phyloP scores from a whole-genome alignment of 371 early-diverging fungal genomes.

The Amoeboaphelidium protococcarum region DNA sequence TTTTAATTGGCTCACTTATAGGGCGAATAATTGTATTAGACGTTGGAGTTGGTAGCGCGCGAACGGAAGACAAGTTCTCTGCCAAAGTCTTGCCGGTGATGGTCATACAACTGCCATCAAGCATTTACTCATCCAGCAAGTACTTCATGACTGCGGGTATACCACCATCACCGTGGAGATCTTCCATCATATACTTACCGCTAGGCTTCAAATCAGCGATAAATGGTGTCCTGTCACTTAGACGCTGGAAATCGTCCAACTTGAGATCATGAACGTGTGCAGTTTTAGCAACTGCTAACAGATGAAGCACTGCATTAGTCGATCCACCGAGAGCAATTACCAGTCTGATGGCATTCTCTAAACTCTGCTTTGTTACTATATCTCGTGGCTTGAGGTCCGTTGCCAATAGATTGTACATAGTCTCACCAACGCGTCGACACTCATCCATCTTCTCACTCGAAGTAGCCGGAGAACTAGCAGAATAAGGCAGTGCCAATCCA shows the following conservation, averaged over 20 bases:
- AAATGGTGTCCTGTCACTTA: slow-evolving; percentile 65
- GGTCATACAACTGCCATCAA: slow-evolving; percentile 64
- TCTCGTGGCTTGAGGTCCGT: slow-evolving; percentile 67
- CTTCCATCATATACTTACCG: slow-evolving; percentile 86
- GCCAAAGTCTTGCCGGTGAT: slow-evolving; percentile 78
- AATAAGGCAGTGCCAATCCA: slow-evolving; percentile 84
- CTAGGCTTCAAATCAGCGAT: slow-evolving; percentile 88
- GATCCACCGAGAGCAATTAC: slow-evolving; percentile 81
- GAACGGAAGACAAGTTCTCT: slow-evolving; percentile 50
- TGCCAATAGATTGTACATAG: slow-evolving; percentile 58
- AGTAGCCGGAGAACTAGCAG: slow-evolving; percentile 66
- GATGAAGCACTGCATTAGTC: slow-evolving; percentile 86
- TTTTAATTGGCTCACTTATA: slow-evolving; percentile 62
- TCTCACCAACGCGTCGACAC: slow-evolving; percentile 50
- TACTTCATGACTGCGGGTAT: slow-evolving; percentile 73
- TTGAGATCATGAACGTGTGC: slow-evolving; percentile 37
- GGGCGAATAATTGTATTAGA: slow-evolving; percentile 45
- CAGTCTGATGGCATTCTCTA: slow-evolving; percentile 76
- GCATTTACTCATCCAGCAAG: slow-evolving; percentile 38
- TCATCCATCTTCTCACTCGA: slow-evolving; percentile 59
- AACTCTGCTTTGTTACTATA: slow-evolving; percentile 71
- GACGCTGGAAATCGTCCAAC: slow-evolving; percentile 69
- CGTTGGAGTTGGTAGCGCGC: slow-evolving; percentile 16
- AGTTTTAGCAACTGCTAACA: slow-evolving; percentile 73
- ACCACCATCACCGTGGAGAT: slow-evolving; percentile 63